phyloP scores from a whole-genome alignment of 495 filamentous ascomycete species.

The Tetracladium setigerum region DNA sequence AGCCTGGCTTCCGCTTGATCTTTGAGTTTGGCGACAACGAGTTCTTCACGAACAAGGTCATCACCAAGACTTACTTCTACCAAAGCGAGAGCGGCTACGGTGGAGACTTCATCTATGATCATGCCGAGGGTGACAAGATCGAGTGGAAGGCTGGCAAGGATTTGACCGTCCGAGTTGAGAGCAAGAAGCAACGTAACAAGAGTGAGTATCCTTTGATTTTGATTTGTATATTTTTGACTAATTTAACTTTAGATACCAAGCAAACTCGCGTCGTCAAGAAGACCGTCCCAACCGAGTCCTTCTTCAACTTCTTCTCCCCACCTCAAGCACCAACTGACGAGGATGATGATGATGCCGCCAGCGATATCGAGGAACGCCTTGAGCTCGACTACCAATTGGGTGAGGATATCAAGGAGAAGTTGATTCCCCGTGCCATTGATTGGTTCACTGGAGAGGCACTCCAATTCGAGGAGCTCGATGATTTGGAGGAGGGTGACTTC shows the following conservation, averaged over 20 bases:
- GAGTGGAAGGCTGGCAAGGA: slow-evolving; percentile 93
- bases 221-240: slow-evolving; percentile 13
- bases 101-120: slow-evolving; percentile 99
- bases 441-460: slow-evolving; percentile 99
- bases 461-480: slow-evolving; percentile 90
- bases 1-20: slow-evolving; percentile 94
- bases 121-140: slow-evolving; percentile 96
- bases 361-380: slow-evolving; percentile 93
- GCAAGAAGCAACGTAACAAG: slow-evolving; percentile 99
- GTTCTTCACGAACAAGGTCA: slow-evolving; percentile 92
- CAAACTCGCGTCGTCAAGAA: slow-evolving; percentile 98
- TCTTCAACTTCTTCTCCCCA: slow-evolving; percentile 99
- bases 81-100: slow-evolving; percentile 98
- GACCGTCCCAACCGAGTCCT: slow-evolving; percentile 95
- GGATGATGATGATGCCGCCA: slow-evolving; percentile 69
- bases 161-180: slow-evolving; percentile 88
- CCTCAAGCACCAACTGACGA: slow-evolving; percentile 76
- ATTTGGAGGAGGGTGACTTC: slow-evolving; percentile 76
- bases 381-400: slow-evolving; percentile 99
- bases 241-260: slow-evolving; percentile 69
- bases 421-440: slow-evolving; percentile 96
- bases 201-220: slow-evolving; percentile 50
- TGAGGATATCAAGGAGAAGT: slow-evolving; percentile 99
- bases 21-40: slow-evolving; percentile 95
- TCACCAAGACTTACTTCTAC: slow-evolving; percentile 99